Conservation (phyloP, 495 filamentous ascomycete genomes). For the Podospora australis region DNA sequence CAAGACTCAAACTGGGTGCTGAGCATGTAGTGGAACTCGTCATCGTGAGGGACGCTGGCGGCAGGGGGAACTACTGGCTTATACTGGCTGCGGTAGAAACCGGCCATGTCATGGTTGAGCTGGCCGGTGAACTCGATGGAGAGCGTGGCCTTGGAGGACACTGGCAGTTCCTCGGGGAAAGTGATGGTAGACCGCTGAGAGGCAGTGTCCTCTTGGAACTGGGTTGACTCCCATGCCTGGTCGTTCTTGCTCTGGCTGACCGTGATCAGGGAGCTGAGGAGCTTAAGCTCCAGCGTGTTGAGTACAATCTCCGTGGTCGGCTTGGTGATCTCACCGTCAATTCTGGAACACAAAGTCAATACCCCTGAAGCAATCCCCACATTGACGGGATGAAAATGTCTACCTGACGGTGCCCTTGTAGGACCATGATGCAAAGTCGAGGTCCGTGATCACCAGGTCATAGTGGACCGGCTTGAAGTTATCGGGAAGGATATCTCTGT, state of each 20-base stretch:
- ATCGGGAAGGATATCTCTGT: conserved; percentile 48
- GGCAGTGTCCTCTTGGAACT: conserved; percentile 71
- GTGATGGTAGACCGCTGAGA: conserved; percentile 69
- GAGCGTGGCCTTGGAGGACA: conserved; percentile 54
- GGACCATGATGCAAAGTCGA: conserved; percentile 69
- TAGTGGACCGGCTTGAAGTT: conserved; percentile 84
- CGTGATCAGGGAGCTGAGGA: conserved; percentile 46
- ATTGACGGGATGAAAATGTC: conserved; percentile 14
- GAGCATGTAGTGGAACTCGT: conserved; percentile 84
- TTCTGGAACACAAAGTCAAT: conserved; percentile 32
- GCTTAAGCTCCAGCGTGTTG: conserved; percentile 62
- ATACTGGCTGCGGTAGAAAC: conserved; percentile 94
- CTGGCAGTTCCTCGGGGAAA: conserved; percentile 61
- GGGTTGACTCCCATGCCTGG: conserved; percentile 50
- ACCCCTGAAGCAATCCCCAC: too few relatives aligned
- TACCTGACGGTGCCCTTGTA: conserved; percentile 75
- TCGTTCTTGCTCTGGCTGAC: conserved; percentile 42
- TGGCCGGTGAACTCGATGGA: conserved; percentile 73
- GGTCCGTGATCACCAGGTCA: conserved; percentile 68
- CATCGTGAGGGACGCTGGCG: conserved; percentile 66
- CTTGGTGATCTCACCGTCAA: conserved; percentile 52
- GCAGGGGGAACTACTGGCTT: conserved; percentile 66
- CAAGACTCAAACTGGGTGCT: conserved; percentile 96
- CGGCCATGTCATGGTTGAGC: conserved; percentile 92
- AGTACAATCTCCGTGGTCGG: conserved; percentile 64